Conservation (phyloP, 2,329 filamentous ascomycete species). For the Fusarium fujikuroi region DNA sequence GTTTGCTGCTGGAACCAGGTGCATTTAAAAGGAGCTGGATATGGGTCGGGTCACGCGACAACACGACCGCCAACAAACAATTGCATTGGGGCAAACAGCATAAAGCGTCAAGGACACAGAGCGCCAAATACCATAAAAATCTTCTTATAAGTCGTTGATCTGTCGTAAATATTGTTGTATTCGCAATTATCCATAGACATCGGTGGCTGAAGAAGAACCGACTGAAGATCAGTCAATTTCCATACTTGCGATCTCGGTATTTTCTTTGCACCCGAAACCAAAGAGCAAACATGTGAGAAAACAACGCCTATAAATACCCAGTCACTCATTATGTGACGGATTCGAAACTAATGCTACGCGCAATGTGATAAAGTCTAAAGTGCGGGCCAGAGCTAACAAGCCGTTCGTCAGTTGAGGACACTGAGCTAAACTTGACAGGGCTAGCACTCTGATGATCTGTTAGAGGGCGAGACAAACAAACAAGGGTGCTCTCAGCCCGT, state of each 20-base stretch:
- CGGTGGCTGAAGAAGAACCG: neutral
- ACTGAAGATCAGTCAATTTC: neutral
- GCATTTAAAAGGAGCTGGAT: fast-evolving
- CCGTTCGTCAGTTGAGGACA: neutral
- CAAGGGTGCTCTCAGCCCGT: neutral
- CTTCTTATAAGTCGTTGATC: neutral
- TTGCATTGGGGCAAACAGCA: neutral
- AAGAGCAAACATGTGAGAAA: neutral
- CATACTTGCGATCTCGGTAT: neutral
- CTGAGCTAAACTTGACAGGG: neutral
- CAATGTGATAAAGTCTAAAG: neutral
- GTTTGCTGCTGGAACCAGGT: neutral
- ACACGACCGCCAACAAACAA: neutral
- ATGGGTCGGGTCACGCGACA: neutral
- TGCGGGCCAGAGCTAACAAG: neutral
- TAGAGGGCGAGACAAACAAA: neutral
- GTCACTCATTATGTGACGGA: neutral
- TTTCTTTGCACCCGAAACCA: neutral
- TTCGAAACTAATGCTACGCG: neutral
- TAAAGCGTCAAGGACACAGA: neutral
- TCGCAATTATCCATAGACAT: neutral
- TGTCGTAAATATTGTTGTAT: neutral
- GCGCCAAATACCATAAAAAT: fast-evolving
- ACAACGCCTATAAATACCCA: neutral
- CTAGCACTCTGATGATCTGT: neutral